Evolutionary conservation across 2,329 filamentous ascomycete species (phyloP).

Genomic region (Boeremia exigua): DNA sequence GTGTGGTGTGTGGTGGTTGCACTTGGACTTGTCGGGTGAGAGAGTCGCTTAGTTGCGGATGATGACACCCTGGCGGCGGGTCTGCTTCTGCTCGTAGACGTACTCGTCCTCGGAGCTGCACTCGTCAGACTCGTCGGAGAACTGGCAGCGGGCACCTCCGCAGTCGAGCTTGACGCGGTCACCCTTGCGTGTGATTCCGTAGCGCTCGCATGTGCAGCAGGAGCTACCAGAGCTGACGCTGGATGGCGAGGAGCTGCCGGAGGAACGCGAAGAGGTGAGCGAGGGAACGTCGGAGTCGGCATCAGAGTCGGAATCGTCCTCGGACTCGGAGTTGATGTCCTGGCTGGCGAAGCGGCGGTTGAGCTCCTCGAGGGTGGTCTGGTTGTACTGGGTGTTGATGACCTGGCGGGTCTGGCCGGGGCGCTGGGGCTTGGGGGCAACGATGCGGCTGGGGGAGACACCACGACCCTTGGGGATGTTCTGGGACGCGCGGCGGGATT

Average conservation of each 20-base stretch:
- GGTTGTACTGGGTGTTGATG: constrained; percentile 79
- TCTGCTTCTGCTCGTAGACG: constrained; percentile 58
- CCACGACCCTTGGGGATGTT: constrained; percentile 89
- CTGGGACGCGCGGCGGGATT: constrained; percentile 59
- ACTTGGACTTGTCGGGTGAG: neutral
- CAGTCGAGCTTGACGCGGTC: constrained; percentile 97
- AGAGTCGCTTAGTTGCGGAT: constrained; percentile 42
- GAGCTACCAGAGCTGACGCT: constrained; percentile 61
- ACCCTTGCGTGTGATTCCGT: constrained; percentile 92
- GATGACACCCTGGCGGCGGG: constrained; percentile 55
- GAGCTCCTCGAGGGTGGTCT: constrained; percentile 79
- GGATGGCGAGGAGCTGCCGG: constrained; percentile 70
- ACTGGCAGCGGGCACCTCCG: constrained; percentile 85
- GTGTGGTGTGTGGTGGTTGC: constrained; percentile 5
- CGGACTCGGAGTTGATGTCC: constrained; percentile 63
- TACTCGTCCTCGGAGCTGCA: constrained; percentile 74
- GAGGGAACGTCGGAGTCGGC: constrained; percentile 69
- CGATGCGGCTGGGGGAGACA: constrained; percentile 86
- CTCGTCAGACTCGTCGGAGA: constrained; percentile 71
- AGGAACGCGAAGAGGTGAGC: constrained; percentile 70
- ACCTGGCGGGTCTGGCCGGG: constrained; percentile 88
- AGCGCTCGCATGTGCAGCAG: constrained; percentile 91
- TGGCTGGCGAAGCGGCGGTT: constrained; percentile 73
- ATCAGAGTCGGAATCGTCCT: constrained; percentile 76
- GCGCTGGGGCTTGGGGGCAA: constrained; percentile 86